Conservation (phyloP, 2,329 filamentous ascomycete species). For the Xylariaceae sp. region DNA sequence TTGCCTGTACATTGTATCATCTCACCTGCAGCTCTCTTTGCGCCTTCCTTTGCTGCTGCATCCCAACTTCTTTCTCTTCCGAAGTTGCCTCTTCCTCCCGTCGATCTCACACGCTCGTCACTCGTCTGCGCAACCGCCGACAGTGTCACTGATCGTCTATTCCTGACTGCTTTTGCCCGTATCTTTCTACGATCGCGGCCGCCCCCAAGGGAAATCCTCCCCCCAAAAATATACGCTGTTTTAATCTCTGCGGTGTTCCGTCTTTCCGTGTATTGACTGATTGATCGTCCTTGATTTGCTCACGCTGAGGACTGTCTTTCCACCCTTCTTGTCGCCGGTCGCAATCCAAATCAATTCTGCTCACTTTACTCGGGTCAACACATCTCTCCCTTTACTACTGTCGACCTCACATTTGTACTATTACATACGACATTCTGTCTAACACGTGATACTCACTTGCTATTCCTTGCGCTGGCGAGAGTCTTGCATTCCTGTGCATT, state of each 20-base stretch:
- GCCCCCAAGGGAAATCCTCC: constrained; percentile 4
- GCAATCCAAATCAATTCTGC: constrained; percentile 14
- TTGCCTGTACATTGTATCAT: constrained; percentile 21
- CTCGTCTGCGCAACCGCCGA: constrained; percentile 6
- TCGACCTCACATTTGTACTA: not conserved
- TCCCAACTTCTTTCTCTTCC: constrained; percentile 17
- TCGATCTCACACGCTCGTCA: not conserved
- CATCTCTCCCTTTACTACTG: constrained; percentile 8
- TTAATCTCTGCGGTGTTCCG: constrained; percentile 20
- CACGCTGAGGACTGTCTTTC: constrained; percentile 13
- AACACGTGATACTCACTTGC: no score
- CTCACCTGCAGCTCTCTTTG: constrained; percentile 21
- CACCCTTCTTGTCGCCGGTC: constrained; percentile 22
- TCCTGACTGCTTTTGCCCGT: not conserved
- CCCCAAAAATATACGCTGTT: constrained; percentile 14
- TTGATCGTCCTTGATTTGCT: constrained; percentile 18
- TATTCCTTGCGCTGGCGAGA: no score
- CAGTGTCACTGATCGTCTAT: not conserved
- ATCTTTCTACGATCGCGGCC: constrained; percentile 14
- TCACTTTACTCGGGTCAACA: constrained; percentile 12
- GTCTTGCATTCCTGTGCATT: constrained; percentile 12
- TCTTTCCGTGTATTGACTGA: constrained; percentile 20
- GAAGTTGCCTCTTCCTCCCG: constrained; percentile 14
- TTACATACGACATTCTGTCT: not conserved
- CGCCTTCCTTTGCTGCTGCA: constrained; percentile 32